Evolutionary conservation across 176 grass and related monocot species (phyloP).

Genomic region (Oryza coarctata): DNA sequence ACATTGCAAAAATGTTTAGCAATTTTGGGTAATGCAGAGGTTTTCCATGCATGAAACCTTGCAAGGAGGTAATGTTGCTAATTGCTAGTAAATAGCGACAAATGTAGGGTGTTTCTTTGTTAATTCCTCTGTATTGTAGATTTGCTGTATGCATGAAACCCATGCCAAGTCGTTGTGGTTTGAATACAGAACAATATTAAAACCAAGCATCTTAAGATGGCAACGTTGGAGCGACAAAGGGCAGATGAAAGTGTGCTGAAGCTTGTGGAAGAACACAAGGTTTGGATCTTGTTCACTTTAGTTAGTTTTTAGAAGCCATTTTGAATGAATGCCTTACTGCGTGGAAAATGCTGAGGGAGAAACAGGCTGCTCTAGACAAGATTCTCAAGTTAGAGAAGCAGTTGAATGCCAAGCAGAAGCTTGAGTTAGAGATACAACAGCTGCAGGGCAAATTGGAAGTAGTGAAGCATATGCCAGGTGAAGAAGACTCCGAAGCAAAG

Average conservation of each 20-base stretch:
- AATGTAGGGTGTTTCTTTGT: slow-evolving; percentile 5
- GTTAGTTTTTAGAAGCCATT: neutral
- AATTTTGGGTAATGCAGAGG: neutral
- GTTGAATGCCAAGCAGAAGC: slow-evolving; percentile 60
- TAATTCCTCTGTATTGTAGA: neutral
- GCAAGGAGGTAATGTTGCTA: neutral
- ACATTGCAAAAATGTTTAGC: neutral
- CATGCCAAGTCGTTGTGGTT: slow-evolving; percentile 7
- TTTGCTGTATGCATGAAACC: neutral
- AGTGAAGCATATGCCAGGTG: slow-evolving; percentile 52
- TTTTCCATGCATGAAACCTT: neutral
- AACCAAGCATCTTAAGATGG: slow-evolving; percentile 55
- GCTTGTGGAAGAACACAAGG: slow-evolving; percentile 70
- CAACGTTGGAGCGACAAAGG: slow-evolving; percentile 53
- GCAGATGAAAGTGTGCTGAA: slow-evolving; percentile 59
- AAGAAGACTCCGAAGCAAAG: slow-evolving; percentile 39
- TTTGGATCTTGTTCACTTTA: slow-evolving; percentile 23
- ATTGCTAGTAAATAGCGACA: neutral
- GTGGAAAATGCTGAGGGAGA: slow-evolving; percentile 47
- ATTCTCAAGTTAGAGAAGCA: slow-evolving; percentile 55
- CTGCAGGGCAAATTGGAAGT: slow-evolving; percentile 49
- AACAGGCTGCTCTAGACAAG: slow-evolving; percentile 48
- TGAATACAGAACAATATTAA: slow-evolving; percentile 53
- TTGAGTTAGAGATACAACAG: slow-evolving; percentile 64
- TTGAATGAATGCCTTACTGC: neutral